Base-by-base conservation (phyloP, 306 rosid genomes). In the Alnus glutinosa region DNA sequence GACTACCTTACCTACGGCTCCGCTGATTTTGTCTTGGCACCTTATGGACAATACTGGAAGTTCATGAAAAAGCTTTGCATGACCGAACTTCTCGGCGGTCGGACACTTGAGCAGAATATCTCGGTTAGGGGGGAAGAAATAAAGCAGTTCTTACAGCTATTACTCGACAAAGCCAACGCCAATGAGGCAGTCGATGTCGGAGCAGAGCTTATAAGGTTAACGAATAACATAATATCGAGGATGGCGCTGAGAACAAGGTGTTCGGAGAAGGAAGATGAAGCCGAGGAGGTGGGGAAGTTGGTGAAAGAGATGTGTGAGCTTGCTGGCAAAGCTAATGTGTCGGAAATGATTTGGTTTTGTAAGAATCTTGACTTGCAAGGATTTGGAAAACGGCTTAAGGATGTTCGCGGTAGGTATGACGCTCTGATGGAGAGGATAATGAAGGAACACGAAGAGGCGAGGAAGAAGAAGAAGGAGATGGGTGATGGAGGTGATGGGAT, bases 1-100 rank as follows among this genome's bases (percentile, higher is more conserved):
- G 89, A 92, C 83, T 85, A 83, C 55, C 69, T 92, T 7, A 79
- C 88, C 8, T 92, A 90, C 58, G 92, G 92, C 5, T 85, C 87
- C 0, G 76, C 90, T 3, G 96, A 88, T 63, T 90, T 90, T 74
- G 49, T 85, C 2, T 72, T 86, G 7, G 85, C 96, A 0, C 92
- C 97, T 0, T 93, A 89, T 48, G 98, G 92, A 73, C 90, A 88
- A 14, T 89, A 79, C 48, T 92, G 97, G 97, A 86, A 89, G 55
- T 92, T 90, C 86, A 88, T 89, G 91, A 92, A 87, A 85, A 89
- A 86, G 71, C 77, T 91, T 3, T 85, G 89, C 55, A 84, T 93
- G 85, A 80, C 94, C 32, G 86, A 91, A 44, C 94, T 93, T 80
- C 94, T 93, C 1, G 88, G 92, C 0, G 88, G 89, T n/a, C 70